Evolutionary conservation across 805 yeast genomes (phyloP).

Genomic region (Metschnikowia arizonensis): DNA sequence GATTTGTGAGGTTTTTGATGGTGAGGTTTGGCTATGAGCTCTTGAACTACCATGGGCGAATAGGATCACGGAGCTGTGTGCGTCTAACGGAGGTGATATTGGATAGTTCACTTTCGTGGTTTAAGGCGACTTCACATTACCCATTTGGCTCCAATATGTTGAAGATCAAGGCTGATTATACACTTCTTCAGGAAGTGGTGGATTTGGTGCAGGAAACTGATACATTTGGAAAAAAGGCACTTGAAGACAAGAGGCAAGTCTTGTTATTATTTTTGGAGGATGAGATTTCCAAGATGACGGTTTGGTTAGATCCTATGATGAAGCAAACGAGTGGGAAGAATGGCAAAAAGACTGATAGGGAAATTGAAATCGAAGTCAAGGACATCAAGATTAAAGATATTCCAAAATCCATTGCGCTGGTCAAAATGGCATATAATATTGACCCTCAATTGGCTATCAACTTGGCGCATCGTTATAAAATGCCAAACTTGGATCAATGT

Average conservation of each 20-base stretch:
- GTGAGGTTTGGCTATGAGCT: slow-evolving; percentile 65
- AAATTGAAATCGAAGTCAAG: too few species aligned
- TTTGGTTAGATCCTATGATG: too few species aligned
- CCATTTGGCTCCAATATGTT: slow-evolving; percentile 84
- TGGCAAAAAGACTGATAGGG: too few species aligned
- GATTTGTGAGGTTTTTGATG: slow-evolving; percentile 71
- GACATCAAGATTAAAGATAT: too few species aligned
- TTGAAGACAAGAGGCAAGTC: slow-evolving; percentile 50
- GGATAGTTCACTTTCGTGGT: slow-evolving; percentile 78
- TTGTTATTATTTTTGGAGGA: slow-evolving; percentile 63
- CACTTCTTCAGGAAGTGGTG: slow-evolving; percentile 53
- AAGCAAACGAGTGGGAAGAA: too few species aligned
- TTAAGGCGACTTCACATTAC: slow-evolving; percentile 53
- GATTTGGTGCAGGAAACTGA: slow-evolving; percentile 20
- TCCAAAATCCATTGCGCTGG: too few species aligned
- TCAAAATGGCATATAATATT: too few species aligned
- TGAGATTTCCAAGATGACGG: slow-evolving; percentile 66
- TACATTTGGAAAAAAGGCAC: slow-evolving; percentile 22
- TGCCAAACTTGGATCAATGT: slow-evolving; percentile 35
- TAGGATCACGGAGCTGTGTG: slow-evolving; percentile 44
- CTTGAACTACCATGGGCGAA: slow-evolving; percentile 49
- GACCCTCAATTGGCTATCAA: slow-evolving; percentile 73
- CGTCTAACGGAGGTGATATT: slow-evolving; percentile 50
- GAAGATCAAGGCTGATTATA: slow-evolving; percentile 65
- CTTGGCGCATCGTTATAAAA: slow-evolving; percentile 57